Conservation (phyloP, 495 filamentous ascomycete genomes). For the Penicillium arizonense region DNA sequence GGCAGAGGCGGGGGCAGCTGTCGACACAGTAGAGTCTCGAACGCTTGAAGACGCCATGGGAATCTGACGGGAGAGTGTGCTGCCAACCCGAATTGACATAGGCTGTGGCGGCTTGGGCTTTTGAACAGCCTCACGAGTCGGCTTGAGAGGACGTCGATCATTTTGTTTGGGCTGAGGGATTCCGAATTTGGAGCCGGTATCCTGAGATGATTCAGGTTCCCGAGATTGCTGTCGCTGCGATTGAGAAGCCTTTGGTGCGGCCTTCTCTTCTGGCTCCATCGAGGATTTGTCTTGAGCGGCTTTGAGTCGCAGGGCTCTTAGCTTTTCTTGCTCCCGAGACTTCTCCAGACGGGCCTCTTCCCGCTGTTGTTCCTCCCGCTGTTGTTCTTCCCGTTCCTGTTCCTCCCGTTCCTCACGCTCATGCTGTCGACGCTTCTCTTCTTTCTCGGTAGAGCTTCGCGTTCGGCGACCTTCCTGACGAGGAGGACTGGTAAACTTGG, state of each 20-base stretch:
- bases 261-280: conserved; percentile 33
- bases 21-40: conserved; percentile 55
- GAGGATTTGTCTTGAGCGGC: conserved; percentile 32
- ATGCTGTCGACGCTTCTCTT: conserved; percentile 61
- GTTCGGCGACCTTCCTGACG: conserved; percentile 58
- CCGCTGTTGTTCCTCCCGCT: conserved; percentile 51
- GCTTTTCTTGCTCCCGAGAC: conserved; percentile 63
- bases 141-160: conserved; percentile 66
- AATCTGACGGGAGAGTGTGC: conserved; percentile 65
- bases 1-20: conserved; percentile 41
- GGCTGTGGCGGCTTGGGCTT: conserved; percentile 69
- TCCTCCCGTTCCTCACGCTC: conserved; percentile 49
- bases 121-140: conserved; percentile 61
- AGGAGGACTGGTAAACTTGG: conserved; percentile 28
- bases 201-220: conserved; percentile 32
- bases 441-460: conserved; percentile 71
- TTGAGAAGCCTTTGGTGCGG: conserved; percentile 48
- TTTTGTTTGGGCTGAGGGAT: conserved; percentile 51
- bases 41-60: conserved; percentile 60
- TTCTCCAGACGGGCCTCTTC: conserved; percentile 61
- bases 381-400: conserved; percentile 39
- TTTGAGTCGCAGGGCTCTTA: conserved; percentile 44
- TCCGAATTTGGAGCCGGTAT: conserved; percentile 34
- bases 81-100: conserved; percentile 75
- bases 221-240: conserved; percentile 48